A percentile compares a stretch with the other conserved stretches of the same genome.
These are phyloP conservation scores for Berkeleyomyces basicola DNA, from an alignment of 2,329 filamentous ascomycete genomes.

Conservation along the genomic window DNA sequence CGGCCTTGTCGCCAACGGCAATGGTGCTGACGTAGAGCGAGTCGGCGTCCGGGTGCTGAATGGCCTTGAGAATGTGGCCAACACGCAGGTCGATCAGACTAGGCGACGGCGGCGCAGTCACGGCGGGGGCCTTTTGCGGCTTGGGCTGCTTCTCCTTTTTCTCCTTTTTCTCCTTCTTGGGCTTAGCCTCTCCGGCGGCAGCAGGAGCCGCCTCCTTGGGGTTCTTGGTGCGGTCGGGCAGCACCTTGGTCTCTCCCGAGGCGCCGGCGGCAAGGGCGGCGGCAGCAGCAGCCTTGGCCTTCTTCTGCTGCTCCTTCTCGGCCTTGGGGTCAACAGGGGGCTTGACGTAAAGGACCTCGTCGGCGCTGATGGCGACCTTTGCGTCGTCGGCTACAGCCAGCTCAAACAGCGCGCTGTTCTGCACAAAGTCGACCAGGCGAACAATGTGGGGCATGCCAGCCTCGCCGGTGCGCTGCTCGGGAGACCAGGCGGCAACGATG, in stretches of 20 bases:
- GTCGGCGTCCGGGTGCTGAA: slow-evolving; percentile 93
- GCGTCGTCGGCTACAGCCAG: slow-evolving; percentile 53
- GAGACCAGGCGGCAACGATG: slow-evolving; percentile 59
- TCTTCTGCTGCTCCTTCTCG: slow-evolving; percentile 93
- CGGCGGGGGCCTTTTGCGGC: slow-evolving; percentile 48
- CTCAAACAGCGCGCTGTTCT: slow-evolving; percentile 65
- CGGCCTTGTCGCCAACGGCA: slow-evolving; percentile 74
- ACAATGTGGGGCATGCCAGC: slow-evolving; percentile 82
- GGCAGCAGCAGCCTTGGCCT: slow-evolving; percentile 66
- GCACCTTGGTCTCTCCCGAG: slow-evolving; percentile 29
- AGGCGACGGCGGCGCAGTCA: slow-evolving; percentile 63
- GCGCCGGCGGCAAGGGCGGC: slow-evolving; percentile 36
- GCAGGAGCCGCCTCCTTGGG: slow-evolving; percentile 37
- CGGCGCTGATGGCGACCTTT: slow-evolving; percentile 62
- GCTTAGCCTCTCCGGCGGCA: slow-evolving; percentile 25
- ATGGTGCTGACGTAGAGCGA: slow-evolving; percentile 92
- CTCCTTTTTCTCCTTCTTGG: slow-evolving; percentile 46
- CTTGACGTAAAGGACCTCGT: slow-evolving; percentile 73
- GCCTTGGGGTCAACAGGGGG: slow-evolving; percentile 81
- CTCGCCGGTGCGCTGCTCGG: slow-evolving; percentile 79
- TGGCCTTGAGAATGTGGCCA: slow-evolving; percentile 89
- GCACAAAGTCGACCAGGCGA: slow-evolving; percentile 83
- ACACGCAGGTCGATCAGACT: slow-evolving; percentile 86
- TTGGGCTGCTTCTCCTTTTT: slow-evolving; percentile 84
- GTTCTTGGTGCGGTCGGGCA: slow-evolving; percentile 46